Conservation (phyloP, 176 grass and related monocot species). For the Musa schizocarpa region DNA sequence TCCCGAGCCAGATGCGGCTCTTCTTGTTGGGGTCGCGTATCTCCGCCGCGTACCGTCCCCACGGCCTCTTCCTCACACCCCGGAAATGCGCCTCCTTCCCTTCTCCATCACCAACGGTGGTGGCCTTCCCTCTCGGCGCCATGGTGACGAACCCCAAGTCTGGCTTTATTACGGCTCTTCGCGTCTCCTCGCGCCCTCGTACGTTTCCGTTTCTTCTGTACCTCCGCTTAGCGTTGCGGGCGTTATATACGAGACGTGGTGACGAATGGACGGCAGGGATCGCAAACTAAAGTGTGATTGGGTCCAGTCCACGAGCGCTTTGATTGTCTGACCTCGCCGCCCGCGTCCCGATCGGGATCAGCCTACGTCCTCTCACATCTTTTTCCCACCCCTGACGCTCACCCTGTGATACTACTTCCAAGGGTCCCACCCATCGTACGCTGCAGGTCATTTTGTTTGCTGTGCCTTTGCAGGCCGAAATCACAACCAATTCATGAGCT, state of each 20-base stretch:
- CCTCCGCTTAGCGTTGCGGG: background rate
- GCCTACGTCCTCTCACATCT: too few species aligned
- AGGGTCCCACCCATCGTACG: too few species aligned
- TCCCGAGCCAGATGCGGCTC: constrained; percentile 88
- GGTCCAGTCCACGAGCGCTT: background rate
- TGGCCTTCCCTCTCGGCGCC: background rate
- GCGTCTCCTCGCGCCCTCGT: background rate
- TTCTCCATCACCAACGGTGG: background rate
- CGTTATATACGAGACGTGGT: background rate
- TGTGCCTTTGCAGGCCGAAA: too few species aligned
- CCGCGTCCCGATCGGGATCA: background rate
- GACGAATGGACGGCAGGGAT: background rate
- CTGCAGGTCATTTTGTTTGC: too few species aligned
- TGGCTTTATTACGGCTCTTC: background rate
- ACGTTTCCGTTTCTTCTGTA: too few species aligned
- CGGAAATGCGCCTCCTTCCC: constrained; percentile 37
- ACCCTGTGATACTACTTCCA: too few species aligned
- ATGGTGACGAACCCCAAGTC: background rate
- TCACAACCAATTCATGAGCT: too few species aligned
- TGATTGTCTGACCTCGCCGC: background rate
- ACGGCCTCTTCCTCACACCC: constrained; percentile 81
- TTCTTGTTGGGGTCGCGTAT: constrained; percentile 90
- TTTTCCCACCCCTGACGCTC: too few species aligned
- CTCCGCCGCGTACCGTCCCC: constrained; percentile 84
- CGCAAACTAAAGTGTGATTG: too few species aligned